These are phyloP conservation scores for Paramecium primaurelia DNA, from an alignment of 73 alveolate genomes.

Conservation along the genomic window DNA sequence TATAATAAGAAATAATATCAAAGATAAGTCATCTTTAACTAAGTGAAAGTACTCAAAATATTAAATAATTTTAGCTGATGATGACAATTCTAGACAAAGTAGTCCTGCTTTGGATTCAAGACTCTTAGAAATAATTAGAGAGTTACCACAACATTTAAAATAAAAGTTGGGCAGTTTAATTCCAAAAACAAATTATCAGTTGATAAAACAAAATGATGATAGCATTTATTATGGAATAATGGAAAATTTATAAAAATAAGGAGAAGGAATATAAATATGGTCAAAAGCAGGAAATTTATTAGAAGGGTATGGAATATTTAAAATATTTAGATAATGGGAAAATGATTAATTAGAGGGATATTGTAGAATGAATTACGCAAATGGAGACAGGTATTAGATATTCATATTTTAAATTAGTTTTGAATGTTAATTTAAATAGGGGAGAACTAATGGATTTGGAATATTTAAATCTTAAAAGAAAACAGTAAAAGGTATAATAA, in stretches of 20 bases:
- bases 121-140: background rate
- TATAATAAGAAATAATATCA: background rate
- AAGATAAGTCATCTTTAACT: background rate
- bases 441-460: constrained; percentile 16
- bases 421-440: background rate
- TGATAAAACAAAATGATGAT: background rate
- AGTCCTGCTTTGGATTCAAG: background rate
- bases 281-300: background rate
- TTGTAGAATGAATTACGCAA: constrained; percentile 9
- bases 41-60: background rate
- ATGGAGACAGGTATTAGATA: constrained; percentile 30
- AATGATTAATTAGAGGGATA: constrained; percentile 14
- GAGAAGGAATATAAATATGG: constrained; percentile 21
- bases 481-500: constrained; percentile 7
- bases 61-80: constrained; percentile 14
- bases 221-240: background rate
- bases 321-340: background rate
- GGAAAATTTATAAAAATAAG: background rate
- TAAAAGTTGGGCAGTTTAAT: background rate
- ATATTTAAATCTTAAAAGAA: background rate
- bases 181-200: background rate
- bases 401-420: background rate
- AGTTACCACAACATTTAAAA: background rate
- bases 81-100: background rate
- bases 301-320: background rate